Evolutionary conservation across 192 early-diverging fungal genomes (phyloP), one percentile per base, ranked within the genome.

Genomic region (Polychytrium aggregatum): DNA sequence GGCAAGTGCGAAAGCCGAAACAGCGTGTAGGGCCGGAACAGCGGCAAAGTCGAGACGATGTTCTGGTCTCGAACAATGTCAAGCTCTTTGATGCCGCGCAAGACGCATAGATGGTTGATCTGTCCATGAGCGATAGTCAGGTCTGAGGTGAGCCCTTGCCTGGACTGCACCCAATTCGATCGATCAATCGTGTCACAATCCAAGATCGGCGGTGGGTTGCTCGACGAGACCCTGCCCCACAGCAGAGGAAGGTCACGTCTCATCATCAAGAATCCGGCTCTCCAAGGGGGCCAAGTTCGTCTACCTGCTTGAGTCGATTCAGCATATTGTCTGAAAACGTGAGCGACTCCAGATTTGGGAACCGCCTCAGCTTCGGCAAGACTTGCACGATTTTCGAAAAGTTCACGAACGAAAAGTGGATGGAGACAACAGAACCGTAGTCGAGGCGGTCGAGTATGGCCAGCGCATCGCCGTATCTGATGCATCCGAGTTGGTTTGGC

Each of bases 11-110:
- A 31, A 17, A 68, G 30, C 18, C 61, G 48, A 40, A 51, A 61
- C 17, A 68, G 7, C 1, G 56, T 30, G 31, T 68, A 68, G n/a
- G 20, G 41, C n/a, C 58, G 40, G 36, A 60, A 68, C 16, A 60
- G 46, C 24, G 52, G 54, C 0, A 42, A 48, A 0, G 16, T 30
- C 5, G 50, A 51, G 40, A 53, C 55, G 4, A 49, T n/a, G 44
- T 68, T 68, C 24, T 60, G 39, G 28, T 59, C 57, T 28, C 45
- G 33, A 1, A 20, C 24, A 5, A 68, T 28, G 20, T 57, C 37
- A 24, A 68, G 16, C 14, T 55, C 46, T 30, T 50, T 46, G 4
- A 58, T 10, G 21, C 40, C 21, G 5, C 27, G 46, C 17, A 60
- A 37, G 20, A 45, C 20, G 3, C 40, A 36, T 10, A 68, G 40